These are phyloP conservation scores for Vaccinium corymbosum DNA, from an alignment of 148 eudicot species.

Conservation along the genomic window DNA sequence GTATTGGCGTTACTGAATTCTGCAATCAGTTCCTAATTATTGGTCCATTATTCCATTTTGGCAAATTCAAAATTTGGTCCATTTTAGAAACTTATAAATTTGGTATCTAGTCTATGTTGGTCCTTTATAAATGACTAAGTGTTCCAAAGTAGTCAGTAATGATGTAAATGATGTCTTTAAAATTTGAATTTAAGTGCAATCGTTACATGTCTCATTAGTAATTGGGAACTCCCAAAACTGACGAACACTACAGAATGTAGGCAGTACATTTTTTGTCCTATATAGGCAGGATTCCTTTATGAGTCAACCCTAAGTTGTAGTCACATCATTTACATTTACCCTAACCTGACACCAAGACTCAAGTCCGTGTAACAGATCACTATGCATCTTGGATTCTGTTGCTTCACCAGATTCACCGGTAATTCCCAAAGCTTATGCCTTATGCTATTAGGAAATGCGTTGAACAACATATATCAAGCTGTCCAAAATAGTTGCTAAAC, in stretches of 20 bases:
- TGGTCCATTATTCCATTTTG: background rate
- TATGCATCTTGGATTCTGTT: slow-evolving; percentile 1
- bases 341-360: slow-evolving; percentile 1
- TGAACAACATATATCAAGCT: background rate
- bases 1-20: slow-evolving; percentile 23
- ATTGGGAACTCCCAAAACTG: background rate
- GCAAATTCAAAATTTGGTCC: background rate
- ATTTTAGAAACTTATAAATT: background rate
- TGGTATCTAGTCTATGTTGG: background rate
- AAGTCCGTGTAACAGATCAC: background rate
- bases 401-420: background rate
- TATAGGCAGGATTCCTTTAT: background rate
- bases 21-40: background rate
- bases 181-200: slow-evolving; percentile 1
- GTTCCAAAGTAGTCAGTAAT: background rate
- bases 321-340: background rate
- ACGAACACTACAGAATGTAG: background rate
- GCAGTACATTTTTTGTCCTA: background rate
- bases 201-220: background rate
- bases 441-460: background rate
- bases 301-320: background rate
- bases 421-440: background rate
- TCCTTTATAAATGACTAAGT: background rate
- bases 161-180: background rate
- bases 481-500: background rate